Conservation (phyloP, 1,139 yeast species). For the Taphrina deformans region DNA sequence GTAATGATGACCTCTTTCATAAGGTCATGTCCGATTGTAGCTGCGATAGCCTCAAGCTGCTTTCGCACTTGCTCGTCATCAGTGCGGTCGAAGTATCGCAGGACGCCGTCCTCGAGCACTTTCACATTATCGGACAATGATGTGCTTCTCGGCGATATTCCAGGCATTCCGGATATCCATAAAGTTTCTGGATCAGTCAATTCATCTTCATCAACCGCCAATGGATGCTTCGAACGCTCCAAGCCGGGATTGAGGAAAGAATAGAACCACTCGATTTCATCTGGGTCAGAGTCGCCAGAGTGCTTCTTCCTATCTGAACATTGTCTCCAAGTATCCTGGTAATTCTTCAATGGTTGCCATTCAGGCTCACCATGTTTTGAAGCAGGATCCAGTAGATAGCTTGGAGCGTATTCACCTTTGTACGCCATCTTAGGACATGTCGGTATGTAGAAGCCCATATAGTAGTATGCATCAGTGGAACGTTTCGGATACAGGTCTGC, state of each 20-base stretch:
- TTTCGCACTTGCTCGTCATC: not conserved
- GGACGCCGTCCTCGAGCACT: not conserved
- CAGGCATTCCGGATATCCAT: not conserved
- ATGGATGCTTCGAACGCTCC: not conserved
- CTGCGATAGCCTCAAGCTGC: not conserved
- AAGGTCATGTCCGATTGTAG: not conserved
- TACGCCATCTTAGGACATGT: conserved; percentile 82
- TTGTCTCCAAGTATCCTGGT: not conserved
- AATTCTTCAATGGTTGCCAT: not conserved
- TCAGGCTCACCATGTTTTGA: not conserved
- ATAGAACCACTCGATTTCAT: not conserved
- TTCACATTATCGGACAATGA: not conserved
- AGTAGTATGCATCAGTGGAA: not conserved
- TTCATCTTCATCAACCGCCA: not conserved
- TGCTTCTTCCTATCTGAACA: not conserved
- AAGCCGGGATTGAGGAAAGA: not conserved
- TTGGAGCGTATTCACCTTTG: conserved; percentile 61
- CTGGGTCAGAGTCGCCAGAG: not conserved
- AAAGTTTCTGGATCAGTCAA: not conserved
- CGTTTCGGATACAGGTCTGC: not conserved
- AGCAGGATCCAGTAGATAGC: conserved; percentile 46
- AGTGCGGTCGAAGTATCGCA: not conserved
- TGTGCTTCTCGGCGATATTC: not conserved
- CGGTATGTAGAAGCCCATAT: conserved; percentile 63
- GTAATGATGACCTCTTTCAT: not conserved